These are phyloP conservation scores for Scedosporium aurantiacum DNA, from an alignment of 2,329 filamentous ascomycete species.

Conservation along the genomic window DNA sequence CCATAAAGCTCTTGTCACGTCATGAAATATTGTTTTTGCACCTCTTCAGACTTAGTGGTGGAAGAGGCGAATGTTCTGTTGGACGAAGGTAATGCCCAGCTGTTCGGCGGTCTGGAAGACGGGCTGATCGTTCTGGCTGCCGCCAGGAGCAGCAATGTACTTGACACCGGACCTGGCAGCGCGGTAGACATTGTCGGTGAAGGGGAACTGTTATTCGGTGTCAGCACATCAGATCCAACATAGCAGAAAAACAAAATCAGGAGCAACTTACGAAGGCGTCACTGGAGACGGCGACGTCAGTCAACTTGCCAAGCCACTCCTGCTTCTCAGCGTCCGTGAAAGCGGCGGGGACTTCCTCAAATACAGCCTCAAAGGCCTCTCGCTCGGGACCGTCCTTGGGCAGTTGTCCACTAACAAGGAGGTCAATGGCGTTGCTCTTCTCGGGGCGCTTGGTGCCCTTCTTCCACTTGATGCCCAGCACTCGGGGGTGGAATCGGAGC, in stretches of 20 bases:
- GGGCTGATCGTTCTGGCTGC: constrained; percentile 73
- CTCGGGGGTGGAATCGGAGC: constrained; percentile 92
- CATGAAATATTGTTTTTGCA: not conserved
- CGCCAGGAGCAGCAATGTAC: constrained; percentile 88
- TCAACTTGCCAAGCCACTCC: constrained; percentile 74
- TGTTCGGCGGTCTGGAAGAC: constrained; percentile 87
- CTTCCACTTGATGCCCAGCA: constrained; percentile 88
- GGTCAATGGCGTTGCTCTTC: constrained; percentile 96
- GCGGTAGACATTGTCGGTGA: constrained; percentile 95
- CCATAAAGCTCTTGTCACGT: not conserved
- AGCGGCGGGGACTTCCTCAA: constrained; percentile 73
- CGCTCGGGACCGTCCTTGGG: constrained; percentile 75
- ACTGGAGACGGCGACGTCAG: constrained; percentile 74
- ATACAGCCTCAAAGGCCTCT: constrained; percentile 76
- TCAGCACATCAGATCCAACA: constrained; percentile 14
- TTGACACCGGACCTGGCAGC: constrained; percentile 80
- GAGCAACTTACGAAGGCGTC: constrained; percentile 73
- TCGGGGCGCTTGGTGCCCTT: constrained; percentile 92
- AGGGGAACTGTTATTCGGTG: constrained; percentile 62
- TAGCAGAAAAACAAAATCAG: not conserved
- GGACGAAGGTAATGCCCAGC: constrained; percentile 84
- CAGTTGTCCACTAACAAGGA: constrained; percentile 83
- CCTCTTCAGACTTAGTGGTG: constrained; percentile 53
- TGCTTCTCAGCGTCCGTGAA: constrained; percentile 79
- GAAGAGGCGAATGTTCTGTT: constrained; percentile 90